These are phyloP conservation scores for Houttuynia cordata DNA, from an alignment of 164 flowering plant species.

Conservation along the genomic window DNA sequence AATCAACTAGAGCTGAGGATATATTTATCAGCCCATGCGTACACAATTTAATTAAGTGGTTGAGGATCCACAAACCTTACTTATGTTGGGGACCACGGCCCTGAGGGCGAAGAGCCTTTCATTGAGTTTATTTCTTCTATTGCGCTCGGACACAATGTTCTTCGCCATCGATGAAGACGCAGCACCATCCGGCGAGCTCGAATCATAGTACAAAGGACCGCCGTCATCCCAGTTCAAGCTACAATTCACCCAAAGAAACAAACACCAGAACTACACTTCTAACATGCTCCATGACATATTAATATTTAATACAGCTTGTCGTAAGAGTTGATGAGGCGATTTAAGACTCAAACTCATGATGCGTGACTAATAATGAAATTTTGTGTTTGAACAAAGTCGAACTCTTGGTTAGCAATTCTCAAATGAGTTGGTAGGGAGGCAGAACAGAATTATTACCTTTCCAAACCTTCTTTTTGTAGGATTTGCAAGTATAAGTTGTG, in stretches of 20 bases:
- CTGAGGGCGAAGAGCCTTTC: conserved; percentile 77
- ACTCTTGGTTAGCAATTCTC: no score
- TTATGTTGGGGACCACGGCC: conserved; percentile 80
- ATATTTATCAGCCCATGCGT: no score
- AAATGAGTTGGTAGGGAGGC: not conserved
- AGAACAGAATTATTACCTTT: conserved; percentile 7
- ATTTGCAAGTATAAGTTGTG: conserved; percentile 17
- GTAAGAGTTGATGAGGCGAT: no score
- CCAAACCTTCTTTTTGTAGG: conserved; percentile 16
- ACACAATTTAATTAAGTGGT: no score
- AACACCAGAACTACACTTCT: no score
- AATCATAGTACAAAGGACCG: conserved; percentile 54
- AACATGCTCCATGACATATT: no score
- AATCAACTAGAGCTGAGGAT: no score
- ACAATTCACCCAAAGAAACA: no score
- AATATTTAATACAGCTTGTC: no score
- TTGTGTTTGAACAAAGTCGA: no score
- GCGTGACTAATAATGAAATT: no score
- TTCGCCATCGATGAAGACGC: conserved; percentile 37
- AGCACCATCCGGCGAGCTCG: conserved; percentile 81
- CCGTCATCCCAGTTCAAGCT: conserved; percentile 48
- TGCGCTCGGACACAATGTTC: conserved; percentile 78
- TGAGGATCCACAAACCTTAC: conserved; percentile 32
- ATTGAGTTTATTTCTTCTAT: conserved; percentile 71
- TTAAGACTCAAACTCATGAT: no score